phyloP scores from a whole-genome alignment of 768 basidiomycete genomes.

The Clitopilus hobsonii region DNA sequence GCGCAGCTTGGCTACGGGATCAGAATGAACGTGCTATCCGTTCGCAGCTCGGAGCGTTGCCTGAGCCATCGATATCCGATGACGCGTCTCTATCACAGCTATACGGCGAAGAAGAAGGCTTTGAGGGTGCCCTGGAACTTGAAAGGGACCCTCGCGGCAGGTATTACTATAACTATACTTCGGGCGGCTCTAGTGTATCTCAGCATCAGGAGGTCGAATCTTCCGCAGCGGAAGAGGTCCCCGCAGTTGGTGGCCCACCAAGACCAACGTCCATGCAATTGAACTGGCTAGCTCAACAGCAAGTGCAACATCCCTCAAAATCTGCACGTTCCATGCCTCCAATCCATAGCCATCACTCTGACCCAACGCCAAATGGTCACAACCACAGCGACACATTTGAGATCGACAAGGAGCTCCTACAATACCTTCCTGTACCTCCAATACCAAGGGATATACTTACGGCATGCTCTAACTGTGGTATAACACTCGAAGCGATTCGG shows the following conservation, averaged over 20 bases:
- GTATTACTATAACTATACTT: constrained; percentile 72
- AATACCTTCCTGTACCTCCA: constrained; percentile 38
- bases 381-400: constrained; percentile 7
- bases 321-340: constrained; percentile 18
- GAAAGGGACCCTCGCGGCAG: constrained; percentile 65
- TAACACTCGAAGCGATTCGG: constrained; percentile 71
- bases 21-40: constrained; percentile 68
- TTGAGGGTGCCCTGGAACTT: constrained; percentile 61
- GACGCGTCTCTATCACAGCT: constrained; percentile 28
- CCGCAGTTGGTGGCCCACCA: constrained; percentile 22
- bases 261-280: constrained; percentile 68
- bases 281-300: constrained; percentile 59
- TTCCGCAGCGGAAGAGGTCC: constrained; percentile 19
- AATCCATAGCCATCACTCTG: constrained; percentile 22
- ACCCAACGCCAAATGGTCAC: constrained; percentile 15
- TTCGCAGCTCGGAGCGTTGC: constrained; percentile 52
- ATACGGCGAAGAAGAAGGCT: constrained; percentile 28
- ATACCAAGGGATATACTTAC: constrained; percentile 64
- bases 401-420: constrained; percentile 43
- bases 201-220: constrained; percentile 47
- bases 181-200: constrained; percentile 43
- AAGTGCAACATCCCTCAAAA: constrained; percentile 18
- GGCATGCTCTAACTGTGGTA: constrained; percentile 79
- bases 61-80: constrained; percentile 57
- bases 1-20: constrained; percentile 78